Conservation (phyloP, 2,329 filamentous ascomycete genomes). For the Colletotrichum eremochloae region DNA sequence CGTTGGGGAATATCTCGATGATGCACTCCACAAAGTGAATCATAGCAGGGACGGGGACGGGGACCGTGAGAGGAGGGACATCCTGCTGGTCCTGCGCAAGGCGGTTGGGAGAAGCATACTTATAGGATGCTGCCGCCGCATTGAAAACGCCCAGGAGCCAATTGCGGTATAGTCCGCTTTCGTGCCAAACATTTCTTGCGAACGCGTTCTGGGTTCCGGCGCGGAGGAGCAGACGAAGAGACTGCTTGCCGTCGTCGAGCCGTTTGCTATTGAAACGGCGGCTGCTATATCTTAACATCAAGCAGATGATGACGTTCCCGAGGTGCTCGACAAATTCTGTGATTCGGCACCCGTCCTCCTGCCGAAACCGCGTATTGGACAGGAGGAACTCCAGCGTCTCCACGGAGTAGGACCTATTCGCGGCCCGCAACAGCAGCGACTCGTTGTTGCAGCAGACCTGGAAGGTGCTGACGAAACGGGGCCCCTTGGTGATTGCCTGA, state of each 20-base stretch:
- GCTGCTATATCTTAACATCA: background rate
- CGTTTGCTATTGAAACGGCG: no score
- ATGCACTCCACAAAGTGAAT: background rate
- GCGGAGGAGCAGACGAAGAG: background rate
- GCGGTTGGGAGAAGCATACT: no score
- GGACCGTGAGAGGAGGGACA: no score
- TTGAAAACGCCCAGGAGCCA: background rate
- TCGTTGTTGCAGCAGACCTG: background rate
- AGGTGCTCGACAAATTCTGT: background rate
- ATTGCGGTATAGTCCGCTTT: background rate
- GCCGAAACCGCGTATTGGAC: background rate
- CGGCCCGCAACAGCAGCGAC: background rate
- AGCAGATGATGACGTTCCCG: background rate
- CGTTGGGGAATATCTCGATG: background rate
- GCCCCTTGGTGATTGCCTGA: background rate
- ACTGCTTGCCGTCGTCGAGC: background rate
- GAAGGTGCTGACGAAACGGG: background rate
- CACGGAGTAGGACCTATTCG: accelerated
- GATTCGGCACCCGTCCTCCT: conserved; percentile 7
- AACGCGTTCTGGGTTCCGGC: background rate
- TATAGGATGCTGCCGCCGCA: background rate
- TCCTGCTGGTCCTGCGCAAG: no score
- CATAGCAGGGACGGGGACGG: background rate
- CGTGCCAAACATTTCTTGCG: background rate
- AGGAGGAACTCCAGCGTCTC: background rate